phyloP scores from a whole-genome alignment of 345 rosid species.

The Heritiera fomes region DNA sequence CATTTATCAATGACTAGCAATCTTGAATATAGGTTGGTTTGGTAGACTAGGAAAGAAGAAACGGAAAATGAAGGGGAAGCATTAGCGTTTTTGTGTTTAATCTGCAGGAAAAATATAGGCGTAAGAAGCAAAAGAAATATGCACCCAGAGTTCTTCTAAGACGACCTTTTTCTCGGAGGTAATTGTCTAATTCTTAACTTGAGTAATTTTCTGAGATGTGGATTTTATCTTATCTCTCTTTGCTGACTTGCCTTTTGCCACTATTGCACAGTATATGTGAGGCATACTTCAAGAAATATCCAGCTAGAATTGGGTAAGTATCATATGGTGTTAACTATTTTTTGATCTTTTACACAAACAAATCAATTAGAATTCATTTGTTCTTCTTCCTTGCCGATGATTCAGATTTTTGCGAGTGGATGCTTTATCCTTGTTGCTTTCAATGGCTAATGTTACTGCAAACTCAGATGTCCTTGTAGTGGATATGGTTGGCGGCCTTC shows the following conservation, averaged over 20 bases:
- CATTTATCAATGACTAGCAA: not conserved
- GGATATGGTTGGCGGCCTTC: constrained; percentile 92
- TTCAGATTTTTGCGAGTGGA: constrained; percentile 80
- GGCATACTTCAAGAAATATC: constrained; percentile 86
- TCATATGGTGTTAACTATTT: not conserved
- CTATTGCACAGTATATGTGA: constrained; percentile 76
- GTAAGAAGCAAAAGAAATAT: constrained; percentile 92
- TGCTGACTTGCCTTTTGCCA: constrained; percentile 20
- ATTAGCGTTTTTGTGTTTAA: constrained; percentile 14
- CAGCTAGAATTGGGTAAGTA: constrained; percentile 75
- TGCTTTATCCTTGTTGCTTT: constrained; percentile 76
- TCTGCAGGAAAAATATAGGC: constrained; percentile 81
- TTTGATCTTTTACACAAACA: not conserved
- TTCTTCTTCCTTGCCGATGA: constrained; percentile 12
- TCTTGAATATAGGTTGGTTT: constrained; percentile 13
- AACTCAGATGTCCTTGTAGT: constrained; percentile 79
- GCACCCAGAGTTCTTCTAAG: constrained; percentile 83
- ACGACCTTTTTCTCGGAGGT: constrained; percentile 83
- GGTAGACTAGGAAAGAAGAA: not conserved
- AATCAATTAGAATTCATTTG: not conserved
- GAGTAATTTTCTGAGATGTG: not conserved
- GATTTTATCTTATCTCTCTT: not conserved
- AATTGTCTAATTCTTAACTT: not conserved
- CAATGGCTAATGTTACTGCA: constrained; percentile 78
- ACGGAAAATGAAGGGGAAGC: not conserved